Conservation (phyloP, 805 yeast species). For the Ogataea parapolymorpha region DNA sequence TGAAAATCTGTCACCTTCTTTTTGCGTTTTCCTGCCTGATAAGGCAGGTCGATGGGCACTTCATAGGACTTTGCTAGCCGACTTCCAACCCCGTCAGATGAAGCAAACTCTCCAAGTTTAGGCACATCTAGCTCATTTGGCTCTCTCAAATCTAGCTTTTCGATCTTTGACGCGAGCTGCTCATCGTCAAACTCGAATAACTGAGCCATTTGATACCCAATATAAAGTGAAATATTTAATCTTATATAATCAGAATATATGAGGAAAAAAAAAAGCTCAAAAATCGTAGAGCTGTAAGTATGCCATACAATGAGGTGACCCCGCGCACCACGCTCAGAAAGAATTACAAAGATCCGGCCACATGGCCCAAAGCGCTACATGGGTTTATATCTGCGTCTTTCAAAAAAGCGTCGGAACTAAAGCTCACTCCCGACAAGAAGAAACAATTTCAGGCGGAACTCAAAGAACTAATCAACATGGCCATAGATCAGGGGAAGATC, state of each 20-base stretch:
- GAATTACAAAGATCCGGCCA: slow-evolving; percentile 29
- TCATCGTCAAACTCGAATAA: slow-evolving; percentile 32
- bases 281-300: slow-evolving; percentile 15
- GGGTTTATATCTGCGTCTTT: slow-evolving; percentile 49
- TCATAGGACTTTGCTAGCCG: slow-evolving; percentile 35
- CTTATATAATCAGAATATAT: slow-evolving; percentile 1
- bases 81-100: slow-evolving; percentile 2
- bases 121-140: slow-evolving; percentile 1
- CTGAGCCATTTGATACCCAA: slow-evolving; percentile 20
- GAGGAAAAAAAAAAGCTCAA: slow-evolving; percentile 24
- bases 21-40: slow-evolving; percentile 23
- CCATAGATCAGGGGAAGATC: slow-evolving; percentile 42
- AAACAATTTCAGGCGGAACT: slow-evolving; percentile 47
- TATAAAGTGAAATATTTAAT: not conserved
- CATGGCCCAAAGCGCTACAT: slow-evolving; percentile 57
- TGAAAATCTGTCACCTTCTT: slow-evolving; percentile 54
- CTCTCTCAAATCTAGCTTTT: slow-evolving; percentile 5
- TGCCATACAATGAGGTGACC: slow-evolving; percentile 21
- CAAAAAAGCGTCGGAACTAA: slow-evolving; percentile 35
- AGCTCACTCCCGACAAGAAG: slow-evolving; percentile 32
- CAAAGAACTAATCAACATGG: slow-evolving; percentile 45
- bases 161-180: slow-evolving; percentile 12
- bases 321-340: slow-evolving; percentile 23
- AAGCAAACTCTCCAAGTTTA: not conserved
- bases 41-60: slow-evolving; percentile 10